Base-by-base conservation (phyloP, 176 grass and related monocot species). In the Rhipidocladum racemiflorum region DNA sequence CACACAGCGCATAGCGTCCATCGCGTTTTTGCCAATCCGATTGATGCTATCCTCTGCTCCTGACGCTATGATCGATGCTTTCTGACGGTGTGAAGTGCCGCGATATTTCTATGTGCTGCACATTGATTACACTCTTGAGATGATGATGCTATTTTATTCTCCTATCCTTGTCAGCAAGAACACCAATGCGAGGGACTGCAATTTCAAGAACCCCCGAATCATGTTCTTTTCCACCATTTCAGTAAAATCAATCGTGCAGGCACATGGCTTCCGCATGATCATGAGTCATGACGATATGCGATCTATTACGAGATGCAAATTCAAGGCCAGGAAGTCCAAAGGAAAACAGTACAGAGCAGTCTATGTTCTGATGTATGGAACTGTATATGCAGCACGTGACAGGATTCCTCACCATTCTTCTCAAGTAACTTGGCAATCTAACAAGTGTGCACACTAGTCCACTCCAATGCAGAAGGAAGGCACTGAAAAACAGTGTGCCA, bases 161-260 rank as follows among this genome's bases (percentile, higher is more conserved):
- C 12, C 14, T 13, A 6, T 34, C 44, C 17, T 28, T 45, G 27
- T 29, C 34, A 48, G 28, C 76, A 81, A 84, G 75, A 67, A 90
- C 59, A 59, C 66, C 57, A 81, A 59, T 38, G 25, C 28, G 28
- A 83, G 56, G 35, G 0, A 13, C 55, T 39, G 25, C 55, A 28
- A 20, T 83, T 66, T 27, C 84, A 90, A 87, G 80, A 79, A 83
- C 40, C 69, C 53, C 23, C 16, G 25, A 46, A 76, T 80, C 84
- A 91, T 87, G 85, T 80, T 87, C 85, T 90, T 84, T 84, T 65
- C 78, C 68, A 76, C 85, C 48, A 30, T 80, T 64, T 45, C 65
- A 77, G 88, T 86, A 78, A 77, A 86, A 42, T 35, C 46, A 35
- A 21, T 1, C 48, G 3, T 1, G n/a, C 59, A 61, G 15, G 3